Evolutionary conservation across 2,329 filamentous ascomycete species (phyloP), one percentile per base, ranked within the genome.

Genomic region (Botrytis paeoniae): DNA sequence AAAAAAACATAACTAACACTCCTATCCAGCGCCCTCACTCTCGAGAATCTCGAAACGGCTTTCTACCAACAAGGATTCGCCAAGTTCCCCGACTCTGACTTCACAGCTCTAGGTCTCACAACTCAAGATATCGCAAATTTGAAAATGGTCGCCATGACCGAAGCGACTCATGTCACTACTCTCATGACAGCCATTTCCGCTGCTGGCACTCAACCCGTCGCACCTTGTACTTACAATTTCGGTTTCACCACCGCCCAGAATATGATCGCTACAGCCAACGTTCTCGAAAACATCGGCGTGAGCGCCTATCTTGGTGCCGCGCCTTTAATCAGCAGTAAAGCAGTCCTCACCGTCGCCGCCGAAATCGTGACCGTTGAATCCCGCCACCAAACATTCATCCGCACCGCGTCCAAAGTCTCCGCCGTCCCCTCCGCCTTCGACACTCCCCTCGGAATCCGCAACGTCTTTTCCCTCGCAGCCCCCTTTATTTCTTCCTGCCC

Each of bases 401-500:
- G 92, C 76, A 83, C 86, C 73, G 89, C 88, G 57, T 84, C 86
- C 32, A 85, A 86, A 73, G 83, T 85, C 71, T 83, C 87, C 73
- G 88, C 91, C 70, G 87, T 92, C 6, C 89, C 92, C 6, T 88
- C 89, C 79, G 86, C 91, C 39, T 92, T 94, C 79, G 91, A 93
- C 80, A 90, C 89, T 0, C 86, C 92, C 1, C 88, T 94, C 20
- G 87, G 88, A 43, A 89, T 91, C 76, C 86, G 88, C 76, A 88
- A 89, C 75, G 89, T 93, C 81, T 93, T 93, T 85, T 91, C 91
- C 54, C 87, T 94, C 71, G 92, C 91, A 61, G 89, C 91, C 1
- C 87, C 88, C 62, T 94, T 94, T 85, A 93, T 94, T 84, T 81
- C 82, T 72, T 89, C 88, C 43, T 94, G 92, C 84, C 92, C 92